Base-by-base conservation (phyloP, 768 basidiomycete genomes). In the Mycena vulgaris region DNA sequence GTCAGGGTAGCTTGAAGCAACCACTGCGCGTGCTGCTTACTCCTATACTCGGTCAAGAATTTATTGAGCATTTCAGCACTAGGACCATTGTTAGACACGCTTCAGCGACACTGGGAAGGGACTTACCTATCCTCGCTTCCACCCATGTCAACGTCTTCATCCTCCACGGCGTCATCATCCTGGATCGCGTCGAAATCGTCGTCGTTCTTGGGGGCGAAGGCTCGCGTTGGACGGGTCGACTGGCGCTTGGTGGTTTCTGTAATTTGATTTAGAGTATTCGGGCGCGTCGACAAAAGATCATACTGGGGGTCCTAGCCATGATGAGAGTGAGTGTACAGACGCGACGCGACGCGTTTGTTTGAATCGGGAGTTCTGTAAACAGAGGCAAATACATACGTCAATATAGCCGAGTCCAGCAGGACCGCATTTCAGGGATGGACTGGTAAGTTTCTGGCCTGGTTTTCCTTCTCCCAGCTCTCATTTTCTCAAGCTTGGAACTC, bases 401-500 rank as follows among this genome's bases (percentile, higher is more conserved):
- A 48, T 23, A 27, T 9, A 23, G 9, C n/a, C 21, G 23, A 16
- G 16, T 25, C 5, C 39, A 42, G 13, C 31, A 33, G 23, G 37
- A 17, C 42, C 19, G 53, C 27, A 11, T n/a, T 31, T 56, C 39
- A 64, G 48, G n/a, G 40, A 89, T 89, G 88, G 88, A 89, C 76
- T 87, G 83, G 88, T 89, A 72, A 76, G 86, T 76, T 31, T 65
- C 52, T 48, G 23, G 19, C 21, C 31, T 59, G 21, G 30, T 35
- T 33, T 39, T 14, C n/a, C n/a, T 31, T 40, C 25, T 23, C n/a
- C 58, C 16, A 56, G 42, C 61, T 63, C 48, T 58, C 16, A 66
- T 30, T 33, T 30, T 23, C 19, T 58, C 21, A 71, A 95, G 94
- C 77, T 83, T 95, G 21, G 94, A 96, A 78, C 80, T 95, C 25